Percentiles rank a stretch among this genome's conserved stretches.
Conservation (phyloP, 768 basidiomycete species). For the Podaxis sp. region DNA sequence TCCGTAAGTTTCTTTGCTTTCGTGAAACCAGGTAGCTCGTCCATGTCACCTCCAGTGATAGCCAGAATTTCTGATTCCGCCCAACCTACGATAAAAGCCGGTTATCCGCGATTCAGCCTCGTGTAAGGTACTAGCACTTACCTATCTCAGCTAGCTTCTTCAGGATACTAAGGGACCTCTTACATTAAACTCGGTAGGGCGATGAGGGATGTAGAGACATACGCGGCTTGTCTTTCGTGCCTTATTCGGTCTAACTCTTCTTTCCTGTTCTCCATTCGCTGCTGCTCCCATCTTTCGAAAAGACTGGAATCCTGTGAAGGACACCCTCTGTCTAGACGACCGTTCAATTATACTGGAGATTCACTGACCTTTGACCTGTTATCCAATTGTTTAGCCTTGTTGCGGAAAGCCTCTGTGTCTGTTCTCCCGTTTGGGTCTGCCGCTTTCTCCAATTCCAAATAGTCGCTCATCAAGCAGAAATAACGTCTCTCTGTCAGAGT, state of each 20-base stretch:
- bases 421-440: too few species aligned
- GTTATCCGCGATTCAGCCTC: too few species aligned
- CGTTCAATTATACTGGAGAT: too few species aligned
- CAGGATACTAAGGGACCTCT: neutral
- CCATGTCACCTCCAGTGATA: neutral
- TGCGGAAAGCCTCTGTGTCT: too few species aligned
- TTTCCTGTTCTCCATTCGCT: neutral
- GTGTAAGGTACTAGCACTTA: neutral
- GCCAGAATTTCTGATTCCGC: neutral
- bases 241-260: neutral
- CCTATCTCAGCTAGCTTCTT: slow-evolving; percentile 1
- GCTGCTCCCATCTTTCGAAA: too few species aligned
- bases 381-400: too few species aligned
- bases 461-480: neutral
- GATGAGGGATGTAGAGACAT: neutral
- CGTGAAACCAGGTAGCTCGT: neutral
- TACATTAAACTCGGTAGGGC: neutral
- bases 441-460: too few species aligned
- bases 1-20: neutral
- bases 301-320: too few species aligned
- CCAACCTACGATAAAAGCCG: neutral
- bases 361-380: too few species aligned
- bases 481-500: neutral
- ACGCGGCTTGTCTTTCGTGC: neutral
- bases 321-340: too few species aligned